Evolutionary conservation across 2,329 filamentous ascomycete species (phyloP), one percentile per base, ranked within the genome.

Genomic region (Diaporthe batatas): DNA sequence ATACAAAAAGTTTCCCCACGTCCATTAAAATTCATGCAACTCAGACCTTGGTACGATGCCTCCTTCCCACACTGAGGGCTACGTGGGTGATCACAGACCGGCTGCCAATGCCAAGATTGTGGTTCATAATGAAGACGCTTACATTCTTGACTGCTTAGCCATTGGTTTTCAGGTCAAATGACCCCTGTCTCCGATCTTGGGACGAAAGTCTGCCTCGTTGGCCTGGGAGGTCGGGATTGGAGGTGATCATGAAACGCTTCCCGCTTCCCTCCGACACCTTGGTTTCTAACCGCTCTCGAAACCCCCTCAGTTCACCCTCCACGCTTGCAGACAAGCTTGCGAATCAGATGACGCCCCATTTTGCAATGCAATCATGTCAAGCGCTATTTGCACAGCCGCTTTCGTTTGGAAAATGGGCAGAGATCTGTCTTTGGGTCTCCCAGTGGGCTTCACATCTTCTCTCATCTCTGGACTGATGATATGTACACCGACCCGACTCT

Each of bases 201-300:
- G 62, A 53, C 47, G 47, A 39, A 67, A 67, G 29, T 53, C 47
- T 51, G 14, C 62, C 21, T 67, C 25, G 62, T 39, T 67, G 62
- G 29, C 21, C 2, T 51, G 21, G 59, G 44, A 36, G n/a, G 44
- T 67, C 44, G 44, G 62, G 62, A 25, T 32, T 67, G 62, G 62
- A 67, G 47, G 62, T 44, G 62, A 67, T 67, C 47, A 67, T 67
- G 62, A 67, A 67, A 67, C 62, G 62, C 47, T 67, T 67, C 47
- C 62, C 62, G 62, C 62, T 44, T 67, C 32, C 44, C 44, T 53
- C 44, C 62, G 62, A 53, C 47, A 36, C 62, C n/a, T 53, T 67
- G 44, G 62, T 53, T 53, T 72, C 71, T 72, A 70, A 72, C 65
- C n/a, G n/a, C 44, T 51, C 25, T 49, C 70, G 70, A 58, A 69